Evolutionary conservation across 23 red algal genomes (phyloP), one percentile per base, ranked within the genome.

Genomic region (Gracilaria caudata): DNA sequence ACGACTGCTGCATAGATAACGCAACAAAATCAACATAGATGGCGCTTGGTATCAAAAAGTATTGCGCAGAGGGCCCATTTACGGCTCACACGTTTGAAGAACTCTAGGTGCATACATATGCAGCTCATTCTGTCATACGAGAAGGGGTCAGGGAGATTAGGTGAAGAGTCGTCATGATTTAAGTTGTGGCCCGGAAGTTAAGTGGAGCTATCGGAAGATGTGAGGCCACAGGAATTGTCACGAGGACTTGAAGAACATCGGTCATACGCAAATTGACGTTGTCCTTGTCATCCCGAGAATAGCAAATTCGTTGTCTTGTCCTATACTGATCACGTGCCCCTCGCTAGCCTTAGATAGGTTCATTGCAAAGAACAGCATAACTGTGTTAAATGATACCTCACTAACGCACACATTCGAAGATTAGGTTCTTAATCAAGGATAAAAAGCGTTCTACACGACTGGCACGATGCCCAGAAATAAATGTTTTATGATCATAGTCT

Each of bases 221-320:
- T 28, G 57, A 60, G 57, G 57, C 57, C 57, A 7, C 57, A 23
- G 26, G 57, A 60, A 28, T 60, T 60, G 57, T 60, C 57, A 60
- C 23, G 14, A 23, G 0, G 57, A 29, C 1, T 17, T 53, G 49
- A 17, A 53, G 49, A 53, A 17, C 49, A 53, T 53, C 8, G 19
- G 49, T 53, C 49, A 16, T 53, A 53, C 49, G 5, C 19, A 16
- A 53, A 53, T 53, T 53, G 12, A 1, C 6, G 14, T 53, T 53
- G 49, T 53, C 49, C 43, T 11, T 45, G 43, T 45, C n/a, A 45
- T 45, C 43, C 11, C 43, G 43, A 45, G 43, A n/a, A n/a, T n/a
- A n/a, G n/a, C n/a, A n/a, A n/a, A n/a, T n/a, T n/a, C n/a, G n/a
- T n/a, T n/a, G n/a, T n/a, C n/a, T n/a, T n/a, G n/a, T n/a, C n/a